Percentiles rank a stretch among this genome's conserved stretches.
phyloP scores from a whole-genome alignment of 176 grass and related monocot genomes.

The Oryza longistaminata region DNA sequence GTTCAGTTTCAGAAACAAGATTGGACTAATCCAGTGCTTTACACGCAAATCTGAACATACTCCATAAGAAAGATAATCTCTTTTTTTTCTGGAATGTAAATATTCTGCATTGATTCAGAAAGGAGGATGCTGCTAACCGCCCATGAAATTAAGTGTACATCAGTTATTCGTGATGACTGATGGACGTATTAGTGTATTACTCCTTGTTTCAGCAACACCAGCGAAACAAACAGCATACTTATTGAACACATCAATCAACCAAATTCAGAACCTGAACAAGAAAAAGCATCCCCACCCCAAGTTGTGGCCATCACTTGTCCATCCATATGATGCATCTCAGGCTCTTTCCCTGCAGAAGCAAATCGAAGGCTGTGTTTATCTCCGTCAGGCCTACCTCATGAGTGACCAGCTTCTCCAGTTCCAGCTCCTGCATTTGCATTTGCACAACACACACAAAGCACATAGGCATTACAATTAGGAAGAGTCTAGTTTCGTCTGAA shows the following conservation, averaged over 20 bases:
- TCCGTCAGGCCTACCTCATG: slow-evolving; percentile 61
- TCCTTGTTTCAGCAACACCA: background rate
- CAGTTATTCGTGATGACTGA: background rate
- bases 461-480: background rate
- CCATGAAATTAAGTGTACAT: no score
- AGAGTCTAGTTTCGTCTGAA: background rate
- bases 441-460: background rate
- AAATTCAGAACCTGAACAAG: background rate
- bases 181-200: background rate
- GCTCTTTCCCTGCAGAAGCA: slow-evolving; percentile 68
- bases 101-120: background rate
- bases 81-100: background rate
- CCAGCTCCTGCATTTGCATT: slow-evolving; percentile 62
- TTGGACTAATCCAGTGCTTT: background rate
- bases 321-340: slow-evolving; percentile 83
- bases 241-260: background rate
- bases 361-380: slow-evolving; percentile 75
- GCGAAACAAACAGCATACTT: background rate
- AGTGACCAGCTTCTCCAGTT: slow-evolving; percentile 64
- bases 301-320: slow-evolving; percentile 39
- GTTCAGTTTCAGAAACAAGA: background rate
- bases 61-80: no score
- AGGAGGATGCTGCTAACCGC: no score
- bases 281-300: background rate
- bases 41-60: background rate